A percentile compares a stretch with the other conserved stretches of the same genome.
phyloP scores from a whole-genome alignment of 1,139 yeast species.

The Blastobotrys arbuscula region DNA sequence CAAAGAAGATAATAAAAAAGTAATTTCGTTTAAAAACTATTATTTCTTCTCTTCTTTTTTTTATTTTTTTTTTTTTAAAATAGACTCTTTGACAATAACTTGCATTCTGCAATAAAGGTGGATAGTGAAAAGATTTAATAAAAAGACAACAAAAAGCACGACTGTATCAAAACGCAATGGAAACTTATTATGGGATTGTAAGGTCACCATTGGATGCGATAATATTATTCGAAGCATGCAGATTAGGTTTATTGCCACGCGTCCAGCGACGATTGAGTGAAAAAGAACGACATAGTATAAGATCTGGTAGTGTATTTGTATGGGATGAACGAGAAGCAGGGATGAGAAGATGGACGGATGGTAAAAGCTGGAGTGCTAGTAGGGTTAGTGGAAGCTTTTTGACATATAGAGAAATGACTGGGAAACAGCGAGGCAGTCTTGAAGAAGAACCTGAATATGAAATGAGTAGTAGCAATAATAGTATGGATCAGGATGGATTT shows the following conservation, averaged over 20 bases:
- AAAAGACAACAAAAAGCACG: too few relatives aligned
- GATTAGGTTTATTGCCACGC: conserved; percentile 51
- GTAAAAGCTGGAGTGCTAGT: conserved; percentile 63
- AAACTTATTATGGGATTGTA: conserved; percentile 57
- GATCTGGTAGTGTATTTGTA: conserved; percentile 57
- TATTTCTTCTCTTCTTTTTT: too few relatives aligned
- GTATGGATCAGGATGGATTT: conserved; percentile 28
- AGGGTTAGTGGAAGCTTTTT: conserved; percentile 62
- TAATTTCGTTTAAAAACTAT: too few relatives aligned
- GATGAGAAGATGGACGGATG: conserved; percentile 76
- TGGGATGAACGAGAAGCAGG: conserved; percentile 71
- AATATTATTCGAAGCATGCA: conserved; percentile 57
- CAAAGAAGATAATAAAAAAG: too few relatives aligned
- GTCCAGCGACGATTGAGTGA: conserved; percentile 56
- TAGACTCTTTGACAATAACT: too few relatives aligned
- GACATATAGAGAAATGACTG: conserved; percentile 57
- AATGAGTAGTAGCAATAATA: conserved; percentile 7
- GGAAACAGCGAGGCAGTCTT: too few relatives aligned
- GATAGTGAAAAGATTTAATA: too few relatives aligned
- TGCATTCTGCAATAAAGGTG: too few relatives aligned
- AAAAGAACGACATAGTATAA: conserved; percentile 47
- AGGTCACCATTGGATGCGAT: conserved; percentile 58
- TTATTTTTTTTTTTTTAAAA: too few relatives aligned
- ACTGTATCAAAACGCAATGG: conserved; percentile 41
- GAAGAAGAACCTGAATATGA: background rate